Base-by-base conservation (phyloP, 768 basidiomycete species). In the Trametes coccinea region DNA sequence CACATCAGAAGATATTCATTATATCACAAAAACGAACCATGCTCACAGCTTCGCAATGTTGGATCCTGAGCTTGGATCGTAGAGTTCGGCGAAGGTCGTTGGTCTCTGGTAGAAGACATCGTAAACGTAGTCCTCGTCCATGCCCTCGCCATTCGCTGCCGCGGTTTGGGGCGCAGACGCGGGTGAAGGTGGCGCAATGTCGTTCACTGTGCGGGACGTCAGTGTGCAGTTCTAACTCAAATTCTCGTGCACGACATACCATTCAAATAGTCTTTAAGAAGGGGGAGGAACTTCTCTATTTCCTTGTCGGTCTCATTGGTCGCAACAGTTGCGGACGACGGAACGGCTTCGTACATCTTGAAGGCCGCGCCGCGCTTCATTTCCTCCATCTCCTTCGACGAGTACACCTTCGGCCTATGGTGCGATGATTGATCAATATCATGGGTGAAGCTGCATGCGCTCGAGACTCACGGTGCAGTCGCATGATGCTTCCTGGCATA, bases 31-130 rank as follows among this genome's bases (percentile, higher is more conserved):
- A 37, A 16, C 7, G 29, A 46, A 45, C 58, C 46, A 14, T 49
- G 74, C 83, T 53, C 71, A 92, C 90, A 89, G 69, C 0, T 84
- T 91, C 17, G 81, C 91, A 56, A 89, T 74, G 48, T 81, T 81
- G 5, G 83, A 82, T 1, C 77, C 78, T n/a, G 53, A 14, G 6
- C 77, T 78, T 17, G 82, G 78, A 17, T 68, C 67, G 56, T 83
- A 83, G 81, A 86, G 85, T 72, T 88, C 85, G 16, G 78, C 79
- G 43, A 84, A 71, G 10, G 84, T 80, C 17, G 80, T 79, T 0
- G 87, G 86, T 27, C 85, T 79, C 64, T 88, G 88, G 66, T 90
- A 92, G 69, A 92, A 93, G 22, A 93, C 83, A 67, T 93, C 91
- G 84, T 87, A 92, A 27, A 93, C 91, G 65, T 90, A 93, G 66